phyloP scores from a whole-genome alignment of 2,329 filamentous ascomycete species.

The Pyricularia sp. region DNA sequence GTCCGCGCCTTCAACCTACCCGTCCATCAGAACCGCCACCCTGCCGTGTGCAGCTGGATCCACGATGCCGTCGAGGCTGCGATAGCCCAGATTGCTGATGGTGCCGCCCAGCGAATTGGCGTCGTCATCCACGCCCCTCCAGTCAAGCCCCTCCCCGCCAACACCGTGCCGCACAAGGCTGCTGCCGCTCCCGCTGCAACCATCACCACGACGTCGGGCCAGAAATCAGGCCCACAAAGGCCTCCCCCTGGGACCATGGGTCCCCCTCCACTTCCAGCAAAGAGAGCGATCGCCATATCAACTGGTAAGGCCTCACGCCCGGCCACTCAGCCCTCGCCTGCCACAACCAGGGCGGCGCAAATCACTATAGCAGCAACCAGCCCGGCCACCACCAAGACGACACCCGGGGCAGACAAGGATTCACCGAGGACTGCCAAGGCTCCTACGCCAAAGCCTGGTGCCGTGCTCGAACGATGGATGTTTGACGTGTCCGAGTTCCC shows the following conservation, averaged over 20 bases:
- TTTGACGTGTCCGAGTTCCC: constrained; percentile 49
- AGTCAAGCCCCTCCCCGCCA: background rate
- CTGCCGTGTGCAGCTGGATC: constrained; percentile 78
- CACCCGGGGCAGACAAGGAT: background rate
- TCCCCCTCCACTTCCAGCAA: background rate
- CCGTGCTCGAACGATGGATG: constrained; percentile 51
- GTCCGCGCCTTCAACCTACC: constrained; percentile 75
- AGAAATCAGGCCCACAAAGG: background rate
- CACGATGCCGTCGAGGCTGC: constrained; percentile 69
- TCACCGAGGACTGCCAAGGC: background rate
- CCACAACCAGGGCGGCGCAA: constrained; percentile 6
- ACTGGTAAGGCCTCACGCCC: background rate
- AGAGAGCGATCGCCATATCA: background rate
- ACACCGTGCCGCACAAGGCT: background rate
- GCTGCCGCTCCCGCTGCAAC: background rate
- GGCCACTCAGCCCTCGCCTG: background rate
- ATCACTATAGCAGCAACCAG: constrained; percentile 7
- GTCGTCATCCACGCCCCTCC: constrained; percentile 34
- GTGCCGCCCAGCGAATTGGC: constrained; percentile 35
- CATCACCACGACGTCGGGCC: background rate
- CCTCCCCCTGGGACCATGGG: background rate
- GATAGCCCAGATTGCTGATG: constrained; percentile 56
- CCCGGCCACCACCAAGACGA: background rate
- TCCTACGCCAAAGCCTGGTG: constrained; percentile 16
- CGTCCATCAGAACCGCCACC: constrained; percentile 78